Conservation (phyloP, 2,329 filamentous ascomycete species). For the Cyphellophora attinorum region DNA sequence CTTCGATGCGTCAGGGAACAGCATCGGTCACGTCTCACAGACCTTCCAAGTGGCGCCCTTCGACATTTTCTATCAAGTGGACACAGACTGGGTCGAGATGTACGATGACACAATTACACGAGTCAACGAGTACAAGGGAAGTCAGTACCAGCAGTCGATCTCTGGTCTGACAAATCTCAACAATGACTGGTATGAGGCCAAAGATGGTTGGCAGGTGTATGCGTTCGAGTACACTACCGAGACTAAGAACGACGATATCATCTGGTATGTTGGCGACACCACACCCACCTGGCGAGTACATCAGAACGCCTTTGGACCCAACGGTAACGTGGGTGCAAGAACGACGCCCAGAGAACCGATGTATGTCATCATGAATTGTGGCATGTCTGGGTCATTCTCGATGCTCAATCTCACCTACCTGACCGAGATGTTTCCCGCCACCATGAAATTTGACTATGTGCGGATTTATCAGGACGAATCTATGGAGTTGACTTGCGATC, state of each 20-base stretch:
- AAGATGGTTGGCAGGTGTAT: conserved; percentile 52
- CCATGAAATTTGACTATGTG: conserved; percentile 60
- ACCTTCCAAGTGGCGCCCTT: conserved; percentile 61
- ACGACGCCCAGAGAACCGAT: conserved; percentile 59
- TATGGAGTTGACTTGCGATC: conserved; percentile 56
- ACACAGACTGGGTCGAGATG: conserved; percentile 55
- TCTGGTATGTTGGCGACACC: conserved; percentile 56
- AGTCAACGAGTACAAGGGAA: conserved; percentile 54
- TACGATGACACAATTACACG: conserved; percentile 50
- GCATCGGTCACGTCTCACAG: conserved; percentile 55
- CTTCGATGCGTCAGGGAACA: conserved; percentile 40
- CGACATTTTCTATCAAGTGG: conserved; percentile 59
- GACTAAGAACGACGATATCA: conserved; percentile 48
- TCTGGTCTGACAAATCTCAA: conserved; percentile 54
- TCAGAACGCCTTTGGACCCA: conserved; percentile 51
- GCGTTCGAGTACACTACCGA: conserved; percentile 57
- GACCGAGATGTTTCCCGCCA: conserved; percentile 48
- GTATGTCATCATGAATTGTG: conserved; percentile 59
- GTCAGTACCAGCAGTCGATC: conserved; percentile 53
- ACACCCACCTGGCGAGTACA: conserved; percentile 56
- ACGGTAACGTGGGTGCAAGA: conserved; percentile 60
- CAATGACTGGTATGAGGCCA: conserved; percentile 56
- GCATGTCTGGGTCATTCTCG: conserved; percentile 60
- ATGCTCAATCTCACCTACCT: conserved; percentile 50
- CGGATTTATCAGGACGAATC: conserved; percentile 59